Percentiles rank a stretch among this genome's conserved stretches.
These are phyloP conservation scores for Tricholoma sp. DNA, from an alignment of 768 basidiomycete species.

Conservation along the genomic window DNA sequence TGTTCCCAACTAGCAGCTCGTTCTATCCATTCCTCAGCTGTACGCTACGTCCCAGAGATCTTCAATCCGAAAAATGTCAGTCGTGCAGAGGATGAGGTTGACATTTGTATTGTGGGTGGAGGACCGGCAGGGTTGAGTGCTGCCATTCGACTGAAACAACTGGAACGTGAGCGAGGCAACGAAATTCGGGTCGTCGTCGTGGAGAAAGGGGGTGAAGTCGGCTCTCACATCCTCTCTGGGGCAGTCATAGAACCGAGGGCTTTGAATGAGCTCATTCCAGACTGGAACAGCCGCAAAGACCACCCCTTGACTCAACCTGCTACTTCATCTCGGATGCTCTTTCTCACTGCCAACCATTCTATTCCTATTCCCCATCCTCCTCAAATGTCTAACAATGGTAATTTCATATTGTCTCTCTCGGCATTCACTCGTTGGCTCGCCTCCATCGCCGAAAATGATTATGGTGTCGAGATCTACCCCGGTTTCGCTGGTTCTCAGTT, in stretches of 20 bases:
- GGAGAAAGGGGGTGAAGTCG: constrained; percentile 93
- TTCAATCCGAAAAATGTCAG: constrained; percentile 64
- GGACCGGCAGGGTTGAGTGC: constrained; percentile 95
- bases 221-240: constrained; percentile 92
- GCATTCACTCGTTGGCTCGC: constrained; percentile 88
- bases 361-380: constrained; percentile 93
- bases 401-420: constrained; percentile 89
- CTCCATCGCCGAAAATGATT: constrained; percentile 68
- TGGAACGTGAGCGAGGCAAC: constrained; percentile 72
- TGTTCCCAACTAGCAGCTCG: constrained; percentile 5
- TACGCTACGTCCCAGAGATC: constrained; percentile 1
- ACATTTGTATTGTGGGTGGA: constrained; percentile 95
- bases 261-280: constrained; percentile 84
- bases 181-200: constrained; percentile 90
- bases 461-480: constrained; percentile 93
- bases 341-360: constrained; percentile 62
- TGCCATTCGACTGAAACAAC: constrained; percentile 94
- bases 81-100: constrained; percentile 85
- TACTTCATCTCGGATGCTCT: constrained; percentile 78
- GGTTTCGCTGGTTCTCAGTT: constrained; percentile 92
- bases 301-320: constrained; percentile 84
- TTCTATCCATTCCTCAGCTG: constrained; percentile 8
- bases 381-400: constrained; percentile 92
- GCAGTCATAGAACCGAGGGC: constrained; percentile 93
- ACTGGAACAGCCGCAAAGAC: constrained; percentile 59